These are phyloP conservation scores for Lachnellula cervina DNA, from an alignment of 2,329 filamentous ascomycete species.

Conservation along the genomic window DNA sequence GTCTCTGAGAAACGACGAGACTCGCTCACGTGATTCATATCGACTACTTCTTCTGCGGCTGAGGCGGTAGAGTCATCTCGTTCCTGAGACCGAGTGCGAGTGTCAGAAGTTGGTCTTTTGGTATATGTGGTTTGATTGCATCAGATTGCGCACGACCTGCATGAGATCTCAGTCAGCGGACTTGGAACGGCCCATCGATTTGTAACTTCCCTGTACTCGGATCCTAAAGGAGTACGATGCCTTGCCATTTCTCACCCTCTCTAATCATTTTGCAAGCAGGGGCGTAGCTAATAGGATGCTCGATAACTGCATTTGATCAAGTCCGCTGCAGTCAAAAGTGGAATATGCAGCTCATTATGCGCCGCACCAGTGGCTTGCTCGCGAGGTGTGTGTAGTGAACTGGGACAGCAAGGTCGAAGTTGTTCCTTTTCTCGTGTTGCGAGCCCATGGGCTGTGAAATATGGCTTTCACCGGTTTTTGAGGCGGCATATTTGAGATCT, in stretches of 20 bases:
- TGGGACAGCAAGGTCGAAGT: no score
- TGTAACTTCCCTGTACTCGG: neutral
- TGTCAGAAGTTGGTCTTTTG: neutral
- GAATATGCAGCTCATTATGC: neutral
- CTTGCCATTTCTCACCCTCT: neutral
- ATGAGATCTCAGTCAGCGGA: neutral
- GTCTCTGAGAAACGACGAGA: neutral
- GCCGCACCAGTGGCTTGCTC: neutral
- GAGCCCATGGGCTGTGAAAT: no score
- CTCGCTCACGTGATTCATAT: neutral
- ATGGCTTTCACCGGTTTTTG: no score
- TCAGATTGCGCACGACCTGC: neutral
- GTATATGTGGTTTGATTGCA: neutral
- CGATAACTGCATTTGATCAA: neutral
- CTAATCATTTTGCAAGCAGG: neutral
- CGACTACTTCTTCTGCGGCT: neutral
- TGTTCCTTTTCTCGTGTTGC: no score
- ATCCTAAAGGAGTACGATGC: neutral
- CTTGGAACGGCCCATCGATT: neutral
- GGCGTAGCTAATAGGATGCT: neutral
- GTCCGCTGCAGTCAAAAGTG: neutral
- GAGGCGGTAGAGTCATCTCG: neutral
- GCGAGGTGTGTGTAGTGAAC: neutral
- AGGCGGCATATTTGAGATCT: no score
- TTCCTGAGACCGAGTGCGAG: neutral